Evolutionary conservation across 352 stramenopile species (phyloP).

Genomic region (Phytophthora fragariaefolia): DNA sequence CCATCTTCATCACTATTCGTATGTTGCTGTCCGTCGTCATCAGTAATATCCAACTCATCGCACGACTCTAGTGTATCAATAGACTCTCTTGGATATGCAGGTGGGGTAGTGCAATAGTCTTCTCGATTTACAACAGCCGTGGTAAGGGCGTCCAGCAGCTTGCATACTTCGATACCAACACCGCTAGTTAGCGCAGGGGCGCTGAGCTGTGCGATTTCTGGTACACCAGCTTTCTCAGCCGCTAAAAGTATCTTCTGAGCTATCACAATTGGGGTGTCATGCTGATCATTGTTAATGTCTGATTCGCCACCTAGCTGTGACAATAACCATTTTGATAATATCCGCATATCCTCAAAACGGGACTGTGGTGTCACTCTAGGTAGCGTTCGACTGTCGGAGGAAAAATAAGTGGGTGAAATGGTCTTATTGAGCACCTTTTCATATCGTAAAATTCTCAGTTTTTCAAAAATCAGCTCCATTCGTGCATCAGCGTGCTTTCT

Average conservation of each 20-base stretch:
- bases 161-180: slow-evolving; percentile 55
- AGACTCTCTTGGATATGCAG: slow-evolving; percentile 47
- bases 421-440: slow-evolving; percentile 47
- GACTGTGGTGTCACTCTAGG: slow-evolving; percentile 33
- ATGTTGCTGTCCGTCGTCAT: slow-evolving; percentile 36
- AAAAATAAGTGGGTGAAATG: slow-evolving; percentile 62
- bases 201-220: slow-evolving; percentile 38
- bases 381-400: slow-evolving; percentile 28
- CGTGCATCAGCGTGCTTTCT: slow-evolving; percentile 43
- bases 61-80: slow-evolving; percentile 52
- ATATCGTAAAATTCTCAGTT: slow-evolving; percentile 59
- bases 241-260: slow-evolving; percentile 63
- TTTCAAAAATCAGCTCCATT: slow-evolving; percentile 82
- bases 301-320: slow-evolving; percentile 35
- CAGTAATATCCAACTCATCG: slow-evolving; percentile 54
- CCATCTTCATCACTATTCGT: slow-evolving; percentile 18
- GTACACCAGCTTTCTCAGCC: slow-evolving; percentile 51
- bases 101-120: slow-evolving; percentile 16
- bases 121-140: slow-evolving; percentile 40
- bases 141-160: slow-evolving; percentile 57
- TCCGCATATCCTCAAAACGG: slow-evolving; percentile 58
- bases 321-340: slow-evolving; percentile 55
- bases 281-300: slow-evolving; percentile 11
- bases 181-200: slow-evolving; percentile 52
- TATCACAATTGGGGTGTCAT: slow-evolving; percentile 31